Conservation (phyloP, 495 filamentous ascomycete species). For the Xylaria intraflava region DNA sequence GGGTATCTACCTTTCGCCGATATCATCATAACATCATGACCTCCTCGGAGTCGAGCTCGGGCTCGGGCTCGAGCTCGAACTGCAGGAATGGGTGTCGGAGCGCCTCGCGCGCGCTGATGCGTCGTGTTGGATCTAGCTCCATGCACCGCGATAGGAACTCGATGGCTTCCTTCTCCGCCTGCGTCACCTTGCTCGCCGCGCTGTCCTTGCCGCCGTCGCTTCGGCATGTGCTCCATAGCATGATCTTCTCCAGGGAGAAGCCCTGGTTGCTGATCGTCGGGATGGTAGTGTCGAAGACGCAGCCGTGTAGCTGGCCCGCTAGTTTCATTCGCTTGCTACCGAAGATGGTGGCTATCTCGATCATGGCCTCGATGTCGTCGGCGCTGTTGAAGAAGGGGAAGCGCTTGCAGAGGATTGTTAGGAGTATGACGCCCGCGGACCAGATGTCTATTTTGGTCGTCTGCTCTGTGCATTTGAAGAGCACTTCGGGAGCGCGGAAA, state of each 20-base stretch:
- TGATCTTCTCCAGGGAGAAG: slow-evolving; percentile 80
- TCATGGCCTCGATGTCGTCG: slow-evolving; percentile 93
- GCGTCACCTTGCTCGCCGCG: slow-evolving; percentile 39
- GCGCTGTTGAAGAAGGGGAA: slow-evolving; percentile 98
- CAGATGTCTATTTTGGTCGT: slow-evolving; percentile 96
- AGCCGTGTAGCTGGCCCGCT: slow-evolving; percentile 75
- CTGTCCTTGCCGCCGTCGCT: slow-evolving; percentile 41
- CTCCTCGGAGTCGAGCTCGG: slow-evolving; percentile 17
- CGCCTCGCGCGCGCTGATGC: slow-evolving; percentile 69
- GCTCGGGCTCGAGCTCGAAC: slow-evolving; percentile 23
- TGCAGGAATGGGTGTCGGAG: slow-evolving; percentile 68
- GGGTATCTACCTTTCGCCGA: slow-evolving; percentile 3
- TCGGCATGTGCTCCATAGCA: slow-evolving; percentile 78
- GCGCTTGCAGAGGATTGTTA: slow-evolving; percentile 80
- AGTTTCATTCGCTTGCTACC: slow-evolving; percentile 75
- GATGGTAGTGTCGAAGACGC: slow-evolving; percentile 81
- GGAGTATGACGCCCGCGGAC: slow-evolving; percentile 88
- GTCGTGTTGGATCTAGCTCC: slow-evolving; percentile 60
- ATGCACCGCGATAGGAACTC: slow-evolving; percentile 62
- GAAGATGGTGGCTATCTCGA: slow-evolving; percentile 94
- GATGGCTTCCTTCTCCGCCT: slow-evolving; percentile 59
- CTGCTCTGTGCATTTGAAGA: slow-evolving; percentile 95
- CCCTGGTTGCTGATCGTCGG: slow-evolving; percentile 81
- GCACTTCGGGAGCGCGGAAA: slow-evolving; percentile 91
- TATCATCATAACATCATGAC: slow-evolving; percentile 30